Percentiles rank a stretch among this genome's conserved stretches.
These are phyloP conservation scores for Colletotrichum coccodes DNA, from an alignment of 2,329 filamentous ascomycete genomes.

Conservation along the genomic window DNA sequence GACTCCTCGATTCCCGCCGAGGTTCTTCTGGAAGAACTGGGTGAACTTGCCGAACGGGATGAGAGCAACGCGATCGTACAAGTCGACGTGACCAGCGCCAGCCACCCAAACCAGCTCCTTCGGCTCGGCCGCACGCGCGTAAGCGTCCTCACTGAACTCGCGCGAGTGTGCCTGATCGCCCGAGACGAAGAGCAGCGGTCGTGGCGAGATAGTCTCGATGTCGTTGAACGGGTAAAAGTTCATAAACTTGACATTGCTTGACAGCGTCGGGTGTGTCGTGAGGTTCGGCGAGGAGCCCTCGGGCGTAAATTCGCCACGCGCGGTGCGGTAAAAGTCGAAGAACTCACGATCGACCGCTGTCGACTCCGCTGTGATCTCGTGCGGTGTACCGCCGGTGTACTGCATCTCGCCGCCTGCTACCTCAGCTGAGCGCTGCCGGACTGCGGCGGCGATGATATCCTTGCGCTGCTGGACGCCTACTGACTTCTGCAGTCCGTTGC, in stretches of 20 bases:
- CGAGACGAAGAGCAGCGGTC: slow-evolving; percentile 40
- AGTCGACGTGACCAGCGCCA: slow-evolving; percentile 45
- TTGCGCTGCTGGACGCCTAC: slow-evolving; percentile 8
- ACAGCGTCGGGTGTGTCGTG: slow-evolving; percentile 44
- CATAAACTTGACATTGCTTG: slow-evolving; percentile 44
- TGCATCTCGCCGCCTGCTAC: not conserved
- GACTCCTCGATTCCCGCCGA: not conserved
- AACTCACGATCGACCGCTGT: slow-evolving; percentile 9
- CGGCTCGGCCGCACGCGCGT: slow-evolving; percentile 41
- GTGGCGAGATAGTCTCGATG: slow-evolving; percentile 42
- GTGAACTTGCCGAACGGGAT: slow-evolving; percentile 45
- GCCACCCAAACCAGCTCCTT: slow-evolving; percentile 47
- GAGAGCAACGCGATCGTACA: slow-evolving; percentile 48
- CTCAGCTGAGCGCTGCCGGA: slow-evolving; percentile 9
- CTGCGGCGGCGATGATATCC: not conserved
- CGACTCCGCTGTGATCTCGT: not conserved
- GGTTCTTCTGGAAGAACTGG: slow-evolving; percentile 36
- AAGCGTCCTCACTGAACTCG: slow-evolving; percentile 42
- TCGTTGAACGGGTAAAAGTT: slow-evolving; percentile 43
- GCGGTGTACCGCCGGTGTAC: not conserved
- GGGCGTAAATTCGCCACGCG: slow-evolving; percentile 20
- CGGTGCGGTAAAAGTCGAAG: slow-evolving; percentile 27
- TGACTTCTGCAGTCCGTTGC: not conserved
- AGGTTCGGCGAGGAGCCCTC: slow-evolving; percentile 31
- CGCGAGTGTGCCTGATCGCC: slow-evolving; percentile 41